Evolutionary conservation across 2,329 filamentous ascomycete genomes (phyloP), one percentile per base, ranked within the genome.

Genomic region (Onygenales sp.): DNA sequence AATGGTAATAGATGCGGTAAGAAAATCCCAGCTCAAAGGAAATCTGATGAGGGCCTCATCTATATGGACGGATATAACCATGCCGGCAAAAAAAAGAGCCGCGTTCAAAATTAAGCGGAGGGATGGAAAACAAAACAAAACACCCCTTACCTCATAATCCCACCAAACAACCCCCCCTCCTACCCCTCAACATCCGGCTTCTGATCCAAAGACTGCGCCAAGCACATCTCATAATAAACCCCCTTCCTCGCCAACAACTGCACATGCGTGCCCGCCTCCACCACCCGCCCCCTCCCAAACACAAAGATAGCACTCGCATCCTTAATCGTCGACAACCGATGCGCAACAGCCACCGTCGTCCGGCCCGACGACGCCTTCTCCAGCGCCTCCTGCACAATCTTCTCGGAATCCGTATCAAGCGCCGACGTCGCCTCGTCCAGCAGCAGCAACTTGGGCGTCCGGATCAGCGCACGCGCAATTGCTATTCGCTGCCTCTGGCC

Each of bases 341-440:
- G 90, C 33, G 90, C 90, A 65, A 95, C 94, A 2, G 87, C 86
- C 61, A 95, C 92, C 2, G 88, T 94, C 0, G 89, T 95, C 48
- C 89, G 80, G 10, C 88, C 88, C 55, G 83, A 77, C 2, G 87
- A 78, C n/a, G 88, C 58, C 17, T 53, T 54, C 42, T 64, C 64
- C 44, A 69, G 54, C 1, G 67, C 66, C 36, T 57, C 58, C 47
- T 67, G 64, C 13, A 69, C 66, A 10, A 67, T 51, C 6, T 58
- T 57, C 50, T 72, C 69, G 7, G 65, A 68, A 51, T 69, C 60
- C 1, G 69, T 68, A 57, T 74, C 69, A 6, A 72, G 58, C 3
- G 67, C 69, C 14, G 64, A 67, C 2, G 72, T 75, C 1, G 72
- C 72, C 58, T 75, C 73, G 51, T 75, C 72, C 2, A 75, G 62